A percentile compares a stretch with the other conserved stretches of the same genome.
Conservation (phyloP, 306 rosid species). For the Prinsepia uniflora region DNA sequence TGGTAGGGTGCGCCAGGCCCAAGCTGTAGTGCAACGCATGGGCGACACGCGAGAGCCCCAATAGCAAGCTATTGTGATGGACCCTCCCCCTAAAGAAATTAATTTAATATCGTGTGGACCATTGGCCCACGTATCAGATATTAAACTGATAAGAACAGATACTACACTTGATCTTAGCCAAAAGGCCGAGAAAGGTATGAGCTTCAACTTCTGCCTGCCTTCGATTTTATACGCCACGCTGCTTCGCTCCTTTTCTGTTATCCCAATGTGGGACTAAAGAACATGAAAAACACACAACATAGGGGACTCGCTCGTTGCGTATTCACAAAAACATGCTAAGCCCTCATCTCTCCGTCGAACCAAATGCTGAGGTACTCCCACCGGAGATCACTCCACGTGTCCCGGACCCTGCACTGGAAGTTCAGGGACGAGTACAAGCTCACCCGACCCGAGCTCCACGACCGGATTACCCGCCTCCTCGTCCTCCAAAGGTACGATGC, state of each 20-base stretch:
- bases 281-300: neutral
- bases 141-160: neutral
- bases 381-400: constrained; percentile 35
- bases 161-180: neutral
- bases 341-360: neutral
- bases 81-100: neutral
- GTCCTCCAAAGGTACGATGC: constrained; percentile 57
- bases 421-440: constrained; percentile 54
- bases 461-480: constrained; percentile 66
- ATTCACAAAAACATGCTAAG: no score
- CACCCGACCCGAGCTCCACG: constrained; percentile 37
- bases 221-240: neutral
- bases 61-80: neutral
- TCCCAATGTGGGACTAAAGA: neutral
- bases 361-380: constrained; percentile 28
- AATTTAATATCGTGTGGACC: neutral
- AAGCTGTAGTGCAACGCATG: neutral
- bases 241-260: neutral
- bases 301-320: neutral
- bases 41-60: neutral
- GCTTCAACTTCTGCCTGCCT: accelerated
- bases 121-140: neutral
- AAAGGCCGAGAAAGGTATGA: neutral
- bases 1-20: neutral
- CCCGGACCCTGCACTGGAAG: constrained; percentile 56